These are phyloP conservation scores for Tephrocybe sp. DNA, from an alignment of 768 basidiomycete genomes.

Conservation along the genomic window DNA sequence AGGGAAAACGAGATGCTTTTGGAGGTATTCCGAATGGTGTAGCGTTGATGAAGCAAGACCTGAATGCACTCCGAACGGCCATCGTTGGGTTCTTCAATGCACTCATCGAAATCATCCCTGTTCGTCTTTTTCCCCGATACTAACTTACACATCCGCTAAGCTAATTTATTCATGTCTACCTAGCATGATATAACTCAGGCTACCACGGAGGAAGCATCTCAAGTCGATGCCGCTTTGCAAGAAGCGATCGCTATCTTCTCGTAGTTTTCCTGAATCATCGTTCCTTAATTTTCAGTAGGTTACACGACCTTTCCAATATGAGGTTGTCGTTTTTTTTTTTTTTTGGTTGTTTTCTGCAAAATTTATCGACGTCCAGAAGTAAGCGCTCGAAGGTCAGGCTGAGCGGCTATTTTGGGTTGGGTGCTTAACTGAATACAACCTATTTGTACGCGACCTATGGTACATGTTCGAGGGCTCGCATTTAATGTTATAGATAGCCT, in stretches of 20 bases:
- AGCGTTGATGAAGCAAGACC: background rate
- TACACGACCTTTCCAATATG: background rate
- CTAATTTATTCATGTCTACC: background rate
- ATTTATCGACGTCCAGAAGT: no score
- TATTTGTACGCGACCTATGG: no score
- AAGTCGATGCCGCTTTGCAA: background rate
- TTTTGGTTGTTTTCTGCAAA: no score
- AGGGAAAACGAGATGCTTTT: background rate
- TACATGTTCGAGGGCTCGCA: no score
- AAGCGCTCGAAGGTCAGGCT: no score
- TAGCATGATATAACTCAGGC: background rate
- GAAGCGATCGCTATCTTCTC: background rate
- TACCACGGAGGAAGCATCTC: background rate
- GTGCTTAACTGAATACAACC: no score
- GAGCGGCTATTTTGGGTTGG: no score
- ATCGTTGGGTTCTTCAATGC: background rate
- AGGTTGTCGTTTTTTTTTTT: no score
- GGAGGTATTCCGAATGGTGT: background rate
- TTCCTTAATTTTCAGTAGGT: background rate
- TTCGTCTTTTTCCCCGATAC: background rate
- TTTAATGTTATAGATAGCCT: no score
- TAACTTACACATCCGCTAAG: background rate
- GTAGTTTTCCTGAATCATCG: background rate
- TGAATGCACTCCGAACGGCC: background rate
- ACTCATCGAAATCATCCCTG: background rate